Base-by-base conservation (phyloP, 352 stramenopile genomes). In the Phytopythium vexans region DNA sequence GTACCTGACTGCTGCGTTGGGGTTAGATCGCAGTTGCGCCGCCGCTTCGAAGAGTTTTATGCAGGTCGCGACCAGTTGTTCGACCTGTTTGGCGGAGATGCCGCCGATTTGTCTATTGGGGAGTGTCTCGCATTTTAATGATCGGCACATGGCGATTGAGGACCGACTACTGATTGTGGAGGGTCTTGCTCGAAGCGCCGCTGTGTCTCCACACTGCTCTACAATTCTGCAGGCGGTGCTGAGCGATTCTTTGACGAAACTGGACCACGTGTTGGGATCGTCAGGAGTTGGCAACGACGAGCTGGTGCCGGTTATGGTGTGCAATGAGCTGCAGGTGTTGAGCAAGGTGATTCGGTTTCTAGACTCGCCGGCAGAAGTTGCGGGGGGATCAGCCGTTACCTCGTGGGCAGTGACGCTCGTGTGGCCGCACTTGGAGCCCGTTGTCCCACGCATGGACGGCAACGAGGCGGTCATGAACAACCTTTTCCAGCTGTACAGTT, bases 1-100 rank as follows among this genome's bases (percentile, higher is more conserved):
- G 46, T 88, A 83, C 59, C 56, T 90, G n/a, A 73, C 78, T 7
- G 58, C 52, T 4, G 80, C 80, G 0, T 56, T 90, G 40, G 51
- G 56, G 0, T 42, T 75, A 12, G 46, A 44, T 6, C 34, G 48
- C 33, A 85, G 80, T 53, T 66, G 70, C 32, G 16, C 63, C 3
- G 78, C 75, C 54, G 77, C 80, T 40, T 74, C 77, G 1, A 85
- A 67, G 53, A 90, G 80, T 50, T 87, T 90, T 41, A 88, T 90
- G 77, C 80, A 90, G 62, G 58, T 88, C 41, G 62, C 70, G 14
- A 87, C 73, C 3, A 65, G 49, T 33, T 88, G 80, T 49, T 70
- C 68, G 12, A 35, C 33, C 8, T 81, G 70, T 50, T 66, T 88
- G 16, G 39, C 59, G 35, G 54, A 86, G 32, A 71, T 90, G 65